Base-by-base conservation (phyloP, 345 rosid genomes). In the Melastoma malabathricum region DNA sequence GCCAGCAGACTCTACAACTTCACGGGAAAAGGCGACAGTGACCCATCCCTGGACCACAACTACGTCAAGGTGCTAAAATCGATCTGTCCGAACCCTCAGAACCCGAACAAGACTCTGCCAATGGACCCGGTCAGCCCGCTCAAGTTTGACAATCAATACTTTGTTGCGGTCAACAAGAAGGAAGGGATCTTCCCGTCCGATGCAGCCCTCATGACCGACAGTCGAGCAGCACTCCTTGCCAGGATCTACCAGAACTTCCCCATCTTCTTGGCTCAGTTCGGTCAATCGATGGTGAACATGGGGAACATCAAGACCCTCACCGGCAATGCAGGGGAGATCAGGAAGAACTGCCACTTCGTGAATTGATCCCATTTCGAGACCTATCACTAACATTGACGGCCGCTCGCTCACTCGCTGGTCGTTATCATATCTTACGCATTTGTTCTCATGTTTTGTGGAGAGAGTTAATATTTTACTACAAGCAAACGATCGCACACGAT, bases 1-100 rank as follows among this genome's bases (percentile, higher is more conserved):
- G 59, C 64, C 68, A 55, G 15, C 31, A 49, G 77, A 46, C 65
- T 72, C 14, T 72, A 65, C 68, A 62, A 72, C 63, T 72, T 72
- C 71, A 58, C 70, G 9, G 84, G 81, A 22, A 69, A 61, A 9
- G 66, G 69, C 0, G 68, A 53, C 41, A 59, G 58, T 3, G 75
- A 69, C 51, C 72, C 72, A 22, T 52, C 70, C 22, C 56, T 69
- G 22, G 22, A 70, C 64, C 15, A 67, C 4, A 43, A 52, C 2
- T 69, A 69, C 43, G 73, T 68, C 34, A 55, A 51, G 8, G 57
- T 56, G 51, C 47, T 68, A 41, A 68, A 52, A 50, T 53, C 63
- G 45, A 45, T 52, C 6, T 70, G 67, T 48, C 43, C 2, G 15
- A 55, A 46, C 67, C 57, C 43, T 41, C 23, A 56, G 18, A 60